Percentiles rank a stretch among this genome's conserved stretches.
Conservation (phyloP, 495 filamentous ascomycete species). For the Achaetomiella virescens region DNA sequence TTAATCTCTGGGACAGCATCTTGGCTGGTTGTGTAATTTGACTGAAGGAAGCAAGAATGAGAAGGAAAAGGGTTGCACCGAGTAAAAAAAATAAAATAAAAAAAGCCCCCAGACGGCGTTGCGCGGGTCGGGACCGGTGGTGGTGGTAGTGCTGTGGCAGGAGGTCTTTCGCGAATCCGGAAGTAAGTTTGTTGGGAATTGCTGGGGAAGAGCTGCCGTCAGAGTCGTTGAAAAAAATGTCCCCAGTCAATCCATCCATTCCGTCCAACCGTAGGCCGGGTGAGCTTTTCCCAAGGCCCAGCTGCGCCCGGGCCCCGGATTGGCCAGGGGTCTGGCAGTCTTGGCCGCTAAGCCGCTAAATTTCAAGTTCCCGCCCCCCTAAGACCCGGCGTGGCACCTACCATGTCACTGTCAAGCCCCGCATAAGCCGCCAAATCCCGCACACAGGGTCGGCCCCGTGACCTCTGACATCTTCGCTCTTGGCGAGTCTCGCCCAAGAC, state of each 20-base stretch:
- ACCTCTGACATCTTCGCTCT: conserved; percentile 8
- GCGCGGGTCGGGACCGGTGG: conserved; percentile 2
- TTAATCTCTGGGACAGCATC: conserved; percentile 67
- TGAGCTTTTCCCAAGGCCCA: conserved; percentile 6
- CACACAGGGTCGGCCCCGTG: conserved; percentile 4
- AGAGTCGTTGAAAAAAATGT: conserved; percentile 10
- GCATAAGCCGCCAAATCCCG: conserved; percentile 20
- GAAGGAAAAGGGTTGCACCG: no score
- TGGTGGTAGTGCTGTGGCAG: background rate
- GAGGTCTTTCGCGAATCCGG: no score
- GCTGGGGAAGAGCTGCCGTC: conserved; percentile 1
- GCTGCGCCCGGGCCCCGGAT: conserved; percentile 4
- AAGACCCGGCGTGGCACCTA: background rate
- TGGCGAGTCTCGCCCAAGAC: background rate
- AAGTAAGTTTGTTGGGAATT: conserved; percentile 21
- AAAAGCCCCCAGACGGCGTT: background rate
- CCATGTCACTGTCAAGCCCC: background rate
- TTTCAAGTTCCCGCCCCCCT: conserved; percentile 9
- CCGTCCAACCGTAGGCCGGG: conserved; percentile 17
- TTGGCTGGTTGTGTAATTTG: conserved; percentile 7
- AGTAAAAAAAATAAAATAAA: conserved; percentile 20
- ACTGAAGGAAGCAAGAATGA: conserved; percentile 13
- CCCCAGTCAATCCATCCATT: conserved; percentile 7
- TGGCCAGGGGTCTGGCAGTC: conserved; percentile 9
- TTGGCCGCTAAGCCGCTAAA: conserved; percentile 2